A percentile compares a stretch with the other conserved stretches of the same genome.
Conservation (phyloP, 345 rosid genomes). For the Eutrema yunnanense region DNA sequence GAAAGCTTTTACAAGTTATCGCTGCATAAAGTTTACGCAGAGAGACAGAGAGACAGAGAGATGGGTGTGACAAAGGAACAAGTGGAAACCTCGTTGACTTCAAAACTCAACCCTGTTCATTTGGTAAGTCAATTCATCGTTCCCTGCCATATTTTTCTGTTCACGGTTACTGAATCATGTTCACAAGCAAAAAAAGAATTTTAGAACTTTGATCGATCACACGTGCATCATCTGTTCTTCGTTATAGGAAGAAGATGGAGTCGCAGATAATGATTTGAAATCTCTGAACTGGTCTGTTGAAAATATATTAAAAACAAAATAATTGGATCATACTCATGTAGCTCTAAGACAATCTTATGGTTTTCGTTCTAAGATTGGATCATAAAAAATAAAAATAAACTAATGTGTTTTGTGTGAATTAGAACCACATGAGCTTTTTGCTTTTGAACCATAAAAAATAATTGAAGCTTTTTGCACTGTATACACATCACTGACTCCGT, state of each 20-base stretch:
- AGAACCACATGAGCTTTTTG: background rate
- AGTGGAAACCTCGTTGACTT: constrained; percentile 60
- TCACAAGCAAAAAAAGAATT: no score
- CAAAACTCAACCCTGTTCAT: constrained; percentile 67
- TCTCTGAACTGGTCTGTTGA: background rate
- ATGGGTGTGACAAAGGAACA: constrained; percentile 84
- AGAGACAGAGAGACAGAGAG: background rate
- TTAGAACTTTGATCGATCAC: no score
- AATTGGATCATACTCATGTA: background rate
- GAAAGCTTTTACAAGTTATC: background rate
- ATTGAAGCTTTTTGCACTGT: background rate
- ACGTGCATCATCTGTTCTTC: background rate
- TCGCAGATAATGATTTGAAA: background rate
- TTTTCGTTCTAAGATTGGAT: background rate
- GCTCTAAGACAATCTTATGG: background rate
- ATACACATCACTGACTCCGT: background rate
- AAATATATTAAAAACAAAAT: background rate
- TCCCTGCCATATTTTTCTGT: background rate
- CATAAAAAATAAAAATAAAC: background rate
- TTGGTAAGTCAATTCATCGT: constrained; percentile 36
- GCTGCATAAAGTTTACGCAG: background rate
- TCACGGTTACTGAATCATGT: background rate
- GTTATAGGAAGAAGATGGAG: background rate
- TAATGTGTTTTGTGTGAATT: background rate
- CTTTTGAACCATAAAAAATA: background rate